phyloP scores from a whole-genome alignment of 108 stramenopile species.

The Conticribra weissflogii region DNA sequence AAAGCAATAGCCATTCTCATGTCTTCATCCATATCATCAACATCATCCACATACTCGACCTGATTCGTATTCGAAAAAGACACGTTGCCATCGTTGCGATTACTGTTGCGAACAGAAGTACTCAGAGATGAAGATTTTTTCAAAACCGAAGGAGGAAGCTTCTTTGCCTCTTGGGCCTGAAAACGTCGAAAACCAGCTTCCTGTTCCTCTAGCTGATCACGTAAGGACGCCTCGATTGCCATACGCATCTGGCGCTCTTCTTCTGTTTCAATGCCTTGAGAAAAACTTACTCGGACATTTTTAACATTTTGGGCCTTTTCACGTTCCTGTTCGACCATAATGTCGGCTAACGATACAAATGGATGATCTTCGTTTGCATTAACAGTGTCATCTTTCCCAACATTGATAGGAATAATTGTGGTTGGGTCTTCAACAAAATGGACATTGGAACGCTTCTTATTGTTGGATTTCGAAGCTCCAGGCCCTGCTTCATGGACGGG shows the following conservation, averaged over 20 bases:
- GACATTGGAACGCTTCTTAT: background rate
- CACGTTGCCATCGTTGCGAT: background rate
- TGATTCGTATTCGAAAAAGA: slow-evolving; percentile 10
- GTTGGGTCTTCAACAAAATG: background rate
- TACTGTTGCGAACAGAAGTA: background rate
- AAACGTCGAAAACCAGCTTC: background rate
- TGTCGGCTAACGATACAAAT: slow-evolving; percentile 13
- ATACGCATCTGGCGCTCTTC: slow-evolving; percentile 41
- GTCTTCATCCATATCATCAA: slow-evolving; percentile 45
- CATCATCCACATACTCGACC: slow-evolving; percentile 1
- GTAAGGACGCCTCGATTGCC: slow-evolving; percentile 41
- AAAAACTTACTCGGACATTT: slow-evolving; percentile 13
- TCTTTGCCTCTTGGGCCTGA: background rate
- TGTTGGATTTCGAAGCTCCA: background rate
- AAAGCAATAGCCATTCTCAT: slow-evolving; percentile 44
- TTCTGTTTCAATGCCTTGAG: slow-evolving; percentile 25
- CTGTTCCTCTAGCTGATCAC: slow-evolving; percentile 13
- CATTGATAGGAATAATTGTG: background rate
- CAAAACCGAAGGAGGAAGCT: background rate
- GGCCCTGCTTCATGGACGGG: background rate
- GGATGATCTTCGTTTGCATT: background rate
- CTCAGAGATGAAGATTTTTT: background rate
- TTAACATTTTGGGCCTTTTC: background rate
- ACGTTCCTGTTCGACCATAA: slow-evolving; percentile 29
- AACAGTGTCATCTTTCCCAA: background rate